These are phyloP conservation scores for Sporopachydermia cereana DNA, from an alignment of 1,139 yeast species.

Conservation along the genomic window DNA sequence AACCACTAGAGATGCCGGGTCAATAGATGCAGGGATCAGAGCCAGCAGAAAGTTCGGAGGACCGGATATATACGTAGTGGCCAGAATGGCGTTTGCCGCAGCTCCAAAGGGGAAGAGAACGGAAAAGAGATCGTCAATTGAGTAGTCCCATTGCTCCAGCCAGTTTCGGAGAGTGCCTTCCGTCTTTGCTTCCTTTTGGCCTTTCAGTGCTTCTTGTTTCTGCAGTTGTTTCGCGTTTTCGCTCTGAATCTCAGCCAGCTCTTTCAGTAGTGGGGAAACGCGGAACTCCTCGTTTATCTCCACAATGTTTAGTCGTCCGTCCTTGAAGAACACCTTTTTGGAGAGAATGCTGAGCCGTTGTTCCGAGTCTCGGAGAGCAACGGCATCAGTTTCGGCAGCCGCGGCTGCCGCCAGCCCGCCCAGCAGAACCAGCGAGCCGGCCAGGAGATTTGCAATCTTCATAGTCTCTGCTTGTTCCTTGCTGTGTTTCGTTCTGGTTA, in stretches of 20 bases:
- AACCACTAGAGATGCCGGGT: conserved; percentile 34
- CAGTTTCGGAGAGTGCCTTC: conserved; percentile 14
- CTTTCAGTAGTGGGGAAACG: conserved; percentile 23
- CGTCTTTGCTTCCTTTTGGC: conserved; percentile 7
- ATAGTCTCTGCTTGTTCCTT: too few relatives aligned
- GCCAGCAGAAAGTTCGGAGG: conserved; percentile 47
- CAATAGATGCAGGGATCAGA: conserved; percentile 37
- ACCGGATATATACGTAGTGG: conserved; percentile 49
- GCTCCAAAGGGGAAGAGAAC: conserved; percentile 43
- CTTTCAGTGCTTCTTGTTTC: not conserved
- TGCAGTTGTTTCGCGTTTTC: conserved; percentile 9
- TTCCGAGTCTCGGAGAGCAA: conserved; percentile 3
- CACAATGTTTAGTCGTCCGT: conserved; percentile 27
- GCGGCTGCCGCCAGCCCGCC: too few relatives aligned
- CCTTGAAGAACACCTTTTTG: conserved; percentile 13
- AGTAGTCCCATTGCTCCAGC: conserved; percentile 10
- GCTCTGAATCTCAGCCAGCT: conserved; percentile 17
- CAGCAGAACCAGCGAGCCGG: too few relatives aligned
- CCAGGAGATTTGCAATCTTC: too few relatives aligned
- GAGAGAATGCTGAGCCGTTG: conserved; percentile 1
- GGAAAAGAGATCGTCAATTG: conserved; percentile 22
- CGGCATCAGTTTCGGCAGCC: not conserved
- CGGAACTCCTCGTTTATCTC: conserved; percentile 18
- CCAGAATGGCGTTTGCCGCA: conserved; percentile 45
- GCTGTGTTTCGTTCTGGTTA: too few relatives aligned